Percentiles rank a stretch among this genome's conserved stretches.
phyloP scores from a whole-genome alignment of 1,139 yeast species.

The Geotrichum histeridarum region DNA sequence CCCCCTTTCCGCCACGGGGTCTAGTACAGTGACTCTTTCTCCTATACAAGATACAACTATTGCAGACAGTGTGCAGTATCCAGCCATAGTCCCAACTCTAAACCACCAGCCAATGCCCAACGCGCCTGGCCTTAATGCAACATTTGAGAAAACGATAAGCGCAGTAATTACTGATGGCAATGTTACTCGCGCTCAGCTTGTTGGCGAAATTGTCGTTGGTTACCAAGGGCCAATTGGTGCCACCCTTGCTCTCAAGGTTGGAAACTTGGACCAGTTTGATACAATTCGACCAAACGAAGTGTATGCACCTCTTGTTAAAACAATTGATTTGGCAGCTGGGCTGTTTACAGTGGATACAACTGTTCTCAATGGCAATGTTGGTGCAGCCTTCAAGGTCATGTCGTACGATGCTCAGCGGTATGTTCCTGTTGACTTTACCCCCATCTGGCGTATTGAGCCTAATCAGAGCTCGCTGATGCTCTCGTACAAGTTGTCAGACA shows the following conservation, averaged over 20 bases:
- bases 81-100: background rate
- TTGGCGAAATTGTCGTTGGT: slow-evolving; percentile 78
- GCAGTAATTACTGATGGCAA: slow-evolving; percentile 66
- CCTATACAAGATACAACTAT: background rate
- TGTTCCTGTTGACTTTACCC: slow-evolving; percentile 64
- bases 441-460: slow-evolving; percentile 82
- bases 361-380: slow-evolving; percentile 38
- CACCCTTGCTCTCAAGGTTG: slow-evolving; percentile 15
- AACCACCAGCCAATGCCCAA: slow-evolving; percentile 48
- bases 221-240: slow-evolving; percentile 38
- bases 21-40: background rate
- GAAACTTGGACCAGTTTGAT: slow-evolving; percentile 19
- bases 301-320: slow-evolving; percentile 19
- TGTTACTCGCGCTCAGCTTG: slow-evolving; percentile 51
- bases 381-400: slow-evolving; percentile 60
- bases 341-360: slow-evolving; percentile 22
- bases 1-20: background rate
- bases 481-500: slow-evolving; percentile 56
- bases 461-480: slow-evolving; percentile 81
- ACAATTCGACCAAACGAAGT: slow-evolving; percentile 26
- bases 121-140: slow-evolving; percentile 61
- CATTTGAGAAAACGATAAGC: slow-evolving; percentile 73
- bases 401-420: slow-evolving; percentile 38
- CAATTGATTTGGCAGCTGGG: slow-evolving; percentile 20
- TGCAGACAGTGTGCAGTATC: too few relatives aligned